phyloP scores from a whole-genome alignment of 2,329 filamentous ascomycete species.

The Calonectria hawksworthii region DNA sequence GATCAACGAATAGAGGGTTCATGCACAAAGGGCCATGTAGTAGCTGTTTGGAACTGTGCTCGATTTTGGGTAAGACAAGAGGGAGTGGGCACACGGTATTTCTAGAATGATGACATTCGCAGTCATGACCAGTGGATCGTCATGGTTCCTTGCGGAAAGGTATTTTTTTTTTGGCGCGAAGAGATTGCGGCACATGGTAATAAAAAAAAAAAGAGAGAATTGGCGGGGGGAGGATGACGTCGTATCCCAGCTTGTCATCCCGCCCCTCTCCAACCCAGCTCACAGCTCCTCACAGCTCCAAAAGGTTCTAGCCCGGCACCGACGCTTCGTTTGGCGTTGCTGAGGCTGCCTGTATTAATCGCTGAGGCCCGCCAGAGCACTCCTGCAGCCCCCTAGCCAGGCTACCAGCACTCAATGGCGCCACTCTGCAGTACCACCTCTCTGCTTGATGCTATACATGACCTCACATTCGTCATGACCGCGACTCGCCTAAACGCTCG shows the following conservation, averaged over 20 bases:
- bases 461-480: constrained; percentile 20
- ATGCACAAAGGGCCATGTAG: not conserved
- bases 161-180: not conserved
- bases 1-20: constrained; percentile 3
- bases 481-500: not conserved
- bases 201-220: not conserved
- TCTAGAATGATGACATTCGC: not conserved
- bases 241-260: constrained; percentile 13
- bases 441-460: constrained; percentile 3
- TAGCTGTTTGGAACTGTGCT: not conserved
- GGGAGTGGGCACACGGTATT: not conserved
- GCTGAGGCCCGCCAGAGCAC: not conserved
- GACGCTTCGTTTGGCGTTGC: not conserved
- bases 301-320: not conserved
- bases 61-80: not conserved
- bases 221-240: constrained; percentile 30
- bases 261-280: constrained; percentile 10
- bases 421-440: not conserved
- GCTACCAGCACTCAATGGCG: not conserved
- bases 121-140: constrained; percentile 14
- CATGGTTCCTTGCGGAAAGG: not conserved
- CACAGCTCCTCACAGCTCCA: constrained; percentile 2
- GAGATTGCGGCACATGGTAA: not conserved
- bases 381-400: not conserved
- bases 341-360: not conserved